Evolutionary conservation across 2,329 filamentous ascomycete species (phyloP).

Genomic region (Fusarium irregulare): DNA sequence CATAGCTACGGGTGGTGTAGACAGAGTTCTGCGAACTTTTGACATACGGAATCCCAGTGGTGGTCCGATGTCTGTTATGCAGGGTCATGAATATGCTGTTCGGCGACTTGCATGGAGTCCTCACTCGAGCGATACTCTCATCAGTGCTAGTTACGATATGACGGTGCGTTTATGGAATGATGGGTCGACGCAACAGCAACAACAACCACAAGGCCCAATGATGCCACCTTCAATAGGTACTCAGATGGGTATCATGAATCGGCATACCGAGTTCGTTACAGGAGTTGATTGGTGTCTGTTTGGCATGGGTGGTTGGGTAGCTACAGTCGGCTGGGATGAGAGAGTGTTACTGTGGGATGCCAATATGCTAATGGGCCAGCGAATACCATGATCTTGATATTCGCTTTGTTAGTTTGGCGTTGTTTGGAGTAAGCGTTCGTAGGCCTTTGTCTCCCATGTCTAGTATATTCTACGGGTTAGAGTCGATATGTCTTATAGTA

Average conservation of each 20-base stretch:
- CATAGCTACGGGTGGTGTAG: constrained; percentile 89
- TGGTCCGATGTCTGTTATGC: constrained; percentile 78
- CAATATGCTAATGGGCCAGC: constrained; percentile 58
- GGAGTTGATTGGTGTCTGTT: constrained; percentile 99
- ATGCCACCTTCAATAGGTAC: constrained; percentile 64
- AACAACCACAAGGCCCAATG: constrained; percentile 52
- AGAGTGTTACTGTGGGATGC: constrained; percentile 93
- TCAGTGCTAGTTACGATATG: constrained; percentile 98
- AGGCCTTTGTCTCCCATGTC: not conserved
- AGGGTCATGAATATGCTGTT: constrained; percentile 92
- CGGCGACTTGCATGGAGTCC: constrained; percentile 90
- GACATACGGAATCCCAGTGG: constrained; percentile 82
- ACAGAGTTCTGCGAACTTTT: constrained; percentile 87
- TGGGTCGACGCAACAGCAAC: constrained; percentile 54
- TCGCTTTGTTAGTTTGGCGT: constrained; percentile 30
- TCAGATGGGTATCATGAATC: constrained; percentile 87
- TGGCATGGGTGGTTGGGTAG: constrained; percentile 94
- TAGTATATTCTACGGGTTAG: not conserved
- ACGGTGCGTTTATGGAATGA: constrained; percentile 95
- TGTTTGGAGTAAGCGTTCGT: constrained; percentile 20
- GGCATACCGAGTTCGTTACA: constrained; percentile 95
- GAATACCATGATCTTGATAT: constrained; percentile 36
- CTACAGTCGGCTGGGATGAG: constrained; percentile 95
- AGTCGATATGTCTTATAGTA: not conserved
- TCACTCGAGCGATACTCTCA: constrained; percentile 86